phyloP scores from a whole-genome alignment of 2,329 filamentous ascomycete genomes.

The Arthrinium phaeospermum region DNA sequence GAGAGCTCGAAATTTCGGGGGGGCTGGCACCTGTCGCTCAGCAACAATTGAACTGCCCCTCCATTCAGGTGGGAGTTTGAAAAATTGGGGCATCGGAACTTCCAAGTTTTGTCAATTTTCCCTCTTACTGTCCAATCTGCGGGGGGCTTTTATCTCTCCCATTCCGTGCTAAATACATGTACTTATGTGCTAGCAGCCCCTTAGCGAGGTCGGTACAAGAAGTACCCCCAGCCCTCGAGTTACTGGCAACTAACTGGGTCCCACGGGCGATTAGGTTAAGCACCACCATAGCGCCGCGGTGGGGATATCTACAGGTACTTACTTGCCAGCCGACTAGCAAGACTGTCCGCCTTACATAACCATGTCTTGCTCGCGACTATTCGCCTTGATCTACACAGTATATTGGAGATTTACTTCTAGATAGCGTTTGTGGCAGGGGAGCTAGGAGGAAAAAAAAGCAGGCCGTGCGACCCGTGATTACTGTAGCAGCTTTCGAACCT shows the following conservation, averaged over 20 bases:
- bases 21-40: neutral
- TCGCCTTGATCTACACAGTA: conserved; percentile 1
- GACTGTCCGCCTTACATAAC: neutral
- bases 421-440: neutral
- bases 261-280: conserved; percentile 7
- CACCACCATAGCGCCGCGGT: neutral
- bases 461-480: neutral
- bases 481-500: no score
- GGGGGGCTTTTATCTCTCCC: neutral
- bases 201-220: neutral
- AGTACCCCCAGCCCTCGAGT: neutral
- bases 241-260: neutral
- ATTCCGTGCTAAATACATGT: neutral
- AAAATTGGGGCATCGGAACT: neutral
- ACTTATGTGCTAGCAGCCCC: neutral
- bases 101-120: conserved; percentile 7
- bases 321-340: neutral
- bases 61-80: neutral
- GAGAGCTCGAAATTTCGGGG: neutral
- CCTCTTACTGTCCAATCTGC: neutral
- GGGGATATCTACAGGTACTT: neutral
- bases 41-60: neutral
- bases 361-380: neutral
- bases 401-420: neutral
- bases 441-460: neutral